Evolutionary conservation across 331 rosid species (phyloP), one percentile per base, ranked within the genome.

Genomic region (Malus hybrid): DNA sequence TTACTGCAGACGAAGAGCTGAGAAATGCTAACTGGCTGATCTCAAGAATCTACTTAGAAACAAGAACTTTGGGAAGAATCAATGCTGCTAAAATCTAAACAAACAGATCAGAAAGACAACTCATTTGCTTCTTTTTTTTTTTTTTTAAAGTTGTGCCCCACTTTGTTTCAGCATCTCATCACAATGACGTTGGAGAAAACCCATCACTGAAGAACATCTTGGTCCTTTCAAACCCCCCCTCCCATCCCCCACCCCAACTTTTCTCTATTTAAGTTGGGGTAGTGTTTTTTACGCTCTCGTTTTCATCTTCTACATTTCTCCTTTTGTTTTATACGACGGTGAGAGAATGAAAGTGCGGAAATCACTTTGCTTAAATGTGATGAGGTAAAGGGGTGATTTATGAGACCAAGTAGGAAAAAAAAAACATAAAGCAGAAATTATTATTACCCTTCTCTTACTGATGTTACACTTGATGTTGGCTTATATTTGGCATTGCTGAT

Each of bases 31-130:
- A 75, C 69, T 80, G 67, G 79, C 52, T 78, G 83, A 81, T 78
- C 83, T 81, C 78, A 61, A 81, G 79, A 67, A 62, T 81, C 80
- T 71, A 73, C 76, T 80, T 71, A 24, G 71, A 72, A 67, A 76
- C 73, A 32, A 74, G 71, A 60, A 66, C 36, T 71, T 64, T 67
- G 73, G 71, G 27, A 36, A 72, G 70, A 27, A 42, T 36, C 60
- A 78, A 72, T 67, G 73, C 76, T 68, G 74, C 62, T 78, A 72
- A 77, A 70, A 68, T 60, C 54, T 73, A 16, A 81, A 71, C 65
- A 70, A 69, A 75, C 46, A 64, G 29, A 71, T 44, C 65, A 73
- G 60, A 56, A 59, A 85, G 79, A 85, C 84, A 78, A 71, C 77
- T 74, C 81, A 72, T 72, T 69, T 81, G 61, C 27, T 34, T 50